phyloP scores from a whole-genome alignment of 495 filamentous ascomycete species.

The Penicilliopsis zonata region DNA sequence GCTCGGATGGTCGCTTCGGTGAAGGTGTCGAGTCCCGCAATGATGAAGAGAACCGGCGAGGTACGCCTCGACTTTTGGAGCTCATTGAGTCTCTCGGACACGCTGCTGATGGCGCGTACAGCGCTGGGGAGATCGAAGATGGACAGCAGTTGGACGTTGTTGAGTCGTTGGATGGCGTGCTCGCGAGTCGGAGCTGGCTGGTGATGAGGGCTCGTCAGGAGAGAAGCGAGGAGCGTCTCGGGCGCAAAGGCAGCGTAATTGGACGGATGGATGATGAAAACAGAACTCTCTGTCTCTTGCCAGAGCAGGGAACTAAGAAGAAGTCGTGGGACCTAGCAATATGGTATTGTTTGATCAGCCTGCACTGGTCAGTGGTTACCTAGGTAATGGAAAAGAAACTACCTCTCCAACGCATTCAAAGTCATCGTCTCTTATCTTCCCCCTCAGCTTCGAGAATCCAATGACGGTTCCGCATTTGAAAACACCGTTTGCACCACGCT shows the following conservation, averaged over 20 bases:
- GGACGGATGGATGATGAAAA: constrained; percentile 51
- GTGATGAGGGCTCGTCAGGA: constrained; percentile 8
- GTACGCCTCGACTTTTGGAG: constrained; percentile 8
- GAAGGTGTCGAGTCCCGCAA: constrained; percentile 29
- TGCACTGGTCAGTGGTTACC: constrained; percentile 7
- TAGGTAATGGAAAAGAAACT: constrained; percentile 3
- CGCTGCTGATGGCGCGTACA: constrained; percentile 19
- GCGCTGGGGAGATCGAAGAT: constrained; percentile 24
- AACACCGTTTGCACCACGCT: constrained; percentile 4
- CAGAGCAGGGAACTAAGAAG: too few species aligned
- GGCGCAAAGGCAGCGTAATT: constrained; percentile 76
- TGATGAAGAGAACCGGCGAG: constrained; percentile 14
- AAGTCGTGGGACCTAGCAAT: constrained; percentile 9
- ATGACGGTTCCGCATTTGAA: constrained; percentile 24
- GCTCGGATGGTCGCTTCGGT: constrained; percentile 25
- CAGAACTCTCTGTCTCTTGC: too few species aligned
- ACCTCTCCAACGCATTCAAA: constrained; percentile 25
- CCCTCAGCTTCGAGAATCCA: constrained; percentile 24
- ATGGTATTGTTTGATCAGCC: neutral
- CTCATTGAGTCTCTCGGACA: constrained; percentile 16
- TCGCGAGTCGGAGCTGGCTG: constrained; percentile 13
- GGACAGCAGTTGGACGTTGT: constrained; percentile 27
- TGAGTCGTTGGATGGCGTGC: constrained; percentile 23
- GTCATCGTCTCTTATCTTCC: constrained; percentile 11
- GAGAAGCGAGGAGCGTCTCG: constrained; percentile 45